These are phyloP conservation scores for Aegilops umbellulata DNA, from an alignment of 176 grass and related monocot species.

Conservation along the genomic window DNA sequence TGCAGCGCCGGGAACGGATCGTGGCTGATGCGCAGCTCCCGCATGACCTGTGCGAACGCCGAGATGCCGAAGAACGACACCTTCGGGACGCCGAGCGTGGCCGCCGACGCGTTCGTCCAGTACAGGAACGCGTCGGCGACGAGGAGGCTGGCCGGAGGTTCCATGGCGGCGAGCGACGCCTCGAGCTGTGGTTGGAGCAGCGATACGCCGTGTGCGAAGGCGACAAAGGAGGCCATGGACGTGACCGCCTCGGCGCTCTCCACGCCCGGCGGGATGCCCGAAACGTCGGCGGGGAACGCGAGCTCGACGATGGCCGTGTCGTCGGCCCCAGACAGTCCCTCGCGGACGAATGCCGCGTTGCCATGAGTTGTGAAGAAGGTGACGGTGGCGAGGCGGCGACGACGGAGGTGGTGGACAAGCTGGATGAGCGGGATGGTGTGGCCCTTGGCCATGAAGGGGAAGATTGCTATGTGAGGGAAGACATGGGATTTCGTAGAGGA, in stretches of 20 bases:
- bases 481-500: neutral
- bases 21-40: neutral
- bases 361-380: constrained; percentile 66
- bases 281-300: constrained; percentile 31
- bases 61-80: constrained; percentile 47
- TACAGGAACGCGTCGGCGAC: constrained; percentile 54
- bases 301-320: constrained; percentile 43
- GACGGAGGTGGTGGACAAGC: constrained; percentile 45
- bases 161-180: constrained; percentile 15
- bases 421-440: constrained; percentile 71
- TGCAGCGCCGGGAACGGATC: constrained; percentile 33
- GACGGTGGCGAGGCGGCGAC: constrained; percentile 43
- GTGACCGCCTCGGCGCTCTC: constrained; percentile 64
- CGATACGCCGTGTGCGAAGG: constrained; percentile 29
- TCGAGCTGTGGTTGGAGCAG: constrained; percentile 43
- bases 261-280: constrained; percentile 33
- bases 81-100: constrained; percentile 35
- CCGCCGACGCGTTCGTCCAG: constrained; percentile 44
- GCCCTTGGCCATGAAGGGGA: constrained; percentile 70
- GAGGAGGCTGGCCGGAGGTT: constrained; percentile 35
- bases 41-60: constrained; percentile 37
- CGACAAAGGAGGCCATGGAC: constrained; percentile 41
- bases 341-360: constrained; percentile 50
- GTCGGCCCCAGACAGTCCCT: constrained; percentile 19
- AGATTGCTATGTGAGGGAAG: constrained; percentile 54